Evolutionary conservation across 257 asterid genomes (phyloP).

Genomic region (Pogostemon cablin): DNA sequence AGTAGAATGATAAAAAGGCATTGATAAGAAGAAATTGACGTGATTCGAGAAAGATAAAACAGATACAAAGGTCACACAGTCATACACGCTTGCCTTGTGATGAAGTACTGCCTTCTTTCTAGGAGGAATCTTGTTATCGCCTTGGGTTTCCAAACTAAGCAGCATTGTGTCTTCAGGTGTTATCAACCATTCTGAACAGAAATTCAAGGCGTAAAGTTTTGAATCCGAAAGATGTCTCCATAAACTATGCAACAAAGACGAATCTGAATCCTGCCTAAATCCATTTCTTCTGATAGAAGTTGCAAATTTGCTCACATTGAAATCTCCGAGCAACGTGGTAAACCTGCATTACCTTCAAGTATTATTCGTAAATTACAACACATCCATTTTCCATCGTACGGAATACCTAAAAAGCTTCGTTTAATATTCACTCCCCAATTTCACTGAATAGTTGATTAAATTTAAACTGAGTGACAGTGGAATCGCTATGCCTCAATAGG

Average conservation of each 20-base stretch:
- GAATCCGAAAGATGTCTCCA: constrained; percentile 53
- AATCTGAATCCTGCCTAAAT: constrained; percentile 34
- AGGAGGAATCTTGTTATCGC: constrained; percentile 42
- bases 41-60: not conserved
- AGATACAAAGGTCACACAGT: not conserved
- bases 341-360: constrained; percentile 54
- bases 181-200: constrained; percentile 66
- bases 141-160: constrained; percentile 53
- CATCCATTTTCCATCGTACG: too few species aligned
- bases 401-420: too few species aligned
- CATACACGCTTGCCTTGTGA: constrained; percentile 85
- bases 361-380: constrained; percentile 2
- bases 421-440: too few species aligned
- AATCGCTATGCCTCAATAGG: too few species aligned
- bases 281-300: constrained; percentile 44
- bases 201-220: constrained; percentile 60
- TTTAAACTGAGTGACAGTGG: too few species aligned
- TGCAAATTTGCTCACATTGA: constrained; percentile 66
- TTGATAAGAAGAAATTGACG: not conserved
- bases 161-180: constrained; percentile 63
- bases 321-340: constrained; percentile 61
- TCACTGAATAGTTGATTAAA: too few species aligned
- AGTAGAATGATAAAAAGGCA: not conserved
- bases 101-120: constrained; percentile 73
- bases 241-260: constrained; percentile 48